A percentile compares a stretch with the other conserved stretches of the same genome.
phyloP scores from a whole-genome alignment of 192 early-diverging fungal genomes.

The Backusella sp. region DNA sequence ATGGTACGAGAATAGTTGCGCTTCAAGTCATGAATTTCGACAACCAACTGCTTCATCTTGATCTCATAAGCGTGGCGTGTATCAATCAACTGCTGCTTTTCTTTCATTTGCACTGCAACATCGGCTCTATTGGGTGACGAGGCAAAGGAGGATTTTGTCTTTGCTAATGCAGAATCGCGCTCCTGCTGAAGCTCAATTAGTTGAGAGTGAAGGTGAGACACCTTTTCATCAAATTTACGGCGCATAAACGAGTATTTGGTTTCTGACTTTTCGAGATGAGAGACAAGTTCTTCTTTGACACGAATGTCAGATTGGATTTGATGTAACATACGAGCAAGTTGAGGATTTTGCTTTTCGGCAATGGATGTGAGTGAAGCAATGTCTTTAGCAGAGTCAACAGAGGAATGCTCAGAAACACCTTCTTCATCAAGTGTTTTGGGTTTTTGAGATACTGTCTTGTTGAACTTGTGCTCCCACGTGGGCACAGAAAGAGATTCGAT shows the following conservation, averaged over 20 bases:
- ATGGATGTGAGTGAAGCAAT: not conserved
- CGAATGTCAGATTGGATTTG: constrained; percentile 60
- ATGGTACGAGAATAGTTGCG: constrained; percentile 61
- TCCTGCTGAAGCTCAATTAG: constrained; percentile 54
- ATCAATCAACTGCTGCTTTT: constrained; percentile 42
- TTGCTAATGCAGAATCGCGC: constrained; percentile 60
- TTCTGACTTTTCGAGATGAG: constrained; percentile 56
- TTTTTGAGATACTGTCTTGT: not conserved
- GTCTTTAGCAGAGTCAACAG: not conserved
- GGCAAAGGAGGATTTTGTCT: constrained; percentile 17
- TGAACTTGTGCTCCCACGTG: constrained; percentile 18
- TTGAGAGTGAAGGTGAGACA: constrained; percentile 56
- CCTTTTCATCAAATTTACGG: constrained; percentile 69
- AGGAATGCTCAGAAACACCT: not conserved
- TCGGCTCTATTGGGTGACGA: constrained; percentile 1
- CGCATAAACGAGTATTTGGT: constrained; percentile 57
- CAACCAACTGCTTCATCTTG: constrained; percentile 58
- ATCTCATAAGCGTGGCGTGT: constrained; percentile 55
- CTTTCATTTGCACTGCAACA: not conserved
- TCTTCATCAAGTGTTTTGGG: not conserved
- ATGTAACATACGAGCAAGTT: constrained; percentile 50
- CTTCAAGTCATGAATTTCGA: constrained; percentile 53
- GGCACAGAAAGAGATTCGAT: constrained; percentile 29
- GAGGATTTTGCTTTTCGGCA: constrained; percentile 27
- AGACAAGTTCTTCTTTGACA: constrained; percentile 60